phyloP scores from a whole-genome alignment of 2,329 filamentous ascomycete species.

The Didymella lethalis region DNA sequence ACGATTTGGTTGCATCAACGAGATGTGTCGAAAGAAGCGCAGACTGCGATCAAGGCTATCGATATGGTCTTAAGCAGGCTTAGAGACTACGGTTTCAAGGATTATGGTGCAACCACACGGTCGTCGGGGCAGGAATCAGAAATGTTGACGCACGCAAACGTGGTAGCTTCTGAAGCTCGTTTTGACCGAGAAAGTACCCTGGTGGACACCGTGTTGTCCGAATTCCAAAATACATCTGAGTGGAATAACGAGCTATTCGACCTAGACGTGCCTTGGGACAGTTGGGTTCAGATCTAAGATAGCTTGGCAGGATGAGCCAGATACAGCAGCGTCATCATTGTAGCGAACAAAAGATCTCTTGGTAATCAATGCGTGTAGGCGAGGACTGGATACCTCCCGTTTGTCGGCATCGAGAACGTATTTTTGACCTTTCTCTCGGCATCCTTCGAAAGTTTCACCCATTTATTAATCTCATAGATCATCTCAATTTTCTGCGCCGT shows the following conservation, averaged over 20 bases:
- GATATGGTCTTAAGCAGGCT: background rate
- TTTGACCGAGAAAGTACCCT: background rate
- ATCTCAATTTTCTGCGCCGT: background rate
- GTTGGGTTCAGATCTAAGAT: background rate
- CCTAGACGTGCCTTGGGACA: background rate
- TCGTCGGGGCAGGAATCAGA: background rate
- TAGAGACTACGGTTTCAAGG: background rate
- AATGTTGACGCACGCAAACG: background rate
- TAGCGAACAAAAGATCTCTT: no score
- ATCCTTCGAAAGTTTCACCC: background rate
- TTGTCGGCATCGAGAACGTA: no score
- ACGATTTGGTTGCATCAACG: background rate
- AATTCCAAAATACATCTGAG: background rate
- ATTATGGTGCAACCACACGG: background rate
- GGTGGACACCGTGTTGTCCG: background rate
- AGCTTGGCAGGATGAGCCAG: no score
- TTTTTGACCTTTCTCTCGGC: no score
- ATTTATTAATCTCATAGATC: background rate
- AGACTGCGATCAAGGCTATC: background rate
- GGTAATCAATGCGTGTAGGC: no score
- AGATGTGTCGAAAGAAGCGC: background rate
- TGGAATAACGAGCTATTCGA: background rate
- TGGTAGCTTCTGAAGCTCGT: background rate
- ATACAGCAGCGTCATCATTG: background rate
- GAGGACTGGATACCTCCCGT: no score